phyloP scores from a whole-genome alignment of 257 asterid species.

The Leonotis leonurus region DNA sequence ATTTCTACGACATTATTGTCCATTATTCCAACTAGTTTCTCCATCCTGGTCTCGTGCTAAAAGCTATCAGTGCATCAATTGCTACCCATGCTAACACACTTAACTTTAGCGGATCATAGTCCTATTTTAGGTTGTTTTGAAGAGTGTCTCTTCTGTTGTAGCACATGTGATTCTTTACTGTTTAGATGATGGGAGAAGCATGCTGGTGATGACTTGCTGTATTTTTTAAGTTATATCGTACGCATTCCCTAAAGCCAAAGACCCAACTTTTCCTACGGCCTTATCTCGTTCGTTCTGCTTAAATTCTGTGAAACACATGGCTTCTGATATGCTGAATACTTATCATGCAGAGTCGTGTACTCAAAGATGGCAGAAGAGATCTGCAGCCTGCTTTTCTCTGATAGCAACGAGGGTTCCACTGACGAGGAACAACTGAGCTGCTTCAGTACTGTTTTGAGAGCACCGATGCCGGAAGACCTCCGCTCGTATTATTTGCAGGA shows the following conservation, averaged over 20 bases:
- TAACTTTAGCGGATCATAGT: too few relatives aligned
- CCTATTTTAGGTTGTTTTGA: neutral
- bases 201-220: neutral
- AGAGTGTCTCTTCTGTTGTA: neutral
- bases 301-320: neutral
- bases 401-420: constrained; percentile 33
- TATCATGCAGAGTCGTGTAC: constrained; percentile 60
- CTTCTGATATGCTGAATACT: neutral
- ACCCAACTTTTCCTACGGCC: neutral
- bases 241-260: neutral
- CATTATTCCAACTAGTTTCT: neutral
- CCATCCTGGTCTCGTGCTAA: neutral
- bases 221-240: neutral
- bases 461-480: constrained; percentile 74
- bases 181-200: neutral
- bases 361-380: constrained; percentile 95
- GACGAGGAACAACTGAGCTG: constrained; percentile 61
- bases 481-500: constrained; percentile 76
- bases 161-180: neutral
- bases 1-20: neutral
- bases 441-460: constrained; percentile 55
- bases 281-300: neutral
- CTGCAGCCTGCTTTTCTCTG: constrained; percentile 59
- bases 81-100: neutral
- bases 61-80: neutral